phyloP scores from a whole-genome alignment of 306 rosid genomes.

The Vigna nakashimae region DNA sequence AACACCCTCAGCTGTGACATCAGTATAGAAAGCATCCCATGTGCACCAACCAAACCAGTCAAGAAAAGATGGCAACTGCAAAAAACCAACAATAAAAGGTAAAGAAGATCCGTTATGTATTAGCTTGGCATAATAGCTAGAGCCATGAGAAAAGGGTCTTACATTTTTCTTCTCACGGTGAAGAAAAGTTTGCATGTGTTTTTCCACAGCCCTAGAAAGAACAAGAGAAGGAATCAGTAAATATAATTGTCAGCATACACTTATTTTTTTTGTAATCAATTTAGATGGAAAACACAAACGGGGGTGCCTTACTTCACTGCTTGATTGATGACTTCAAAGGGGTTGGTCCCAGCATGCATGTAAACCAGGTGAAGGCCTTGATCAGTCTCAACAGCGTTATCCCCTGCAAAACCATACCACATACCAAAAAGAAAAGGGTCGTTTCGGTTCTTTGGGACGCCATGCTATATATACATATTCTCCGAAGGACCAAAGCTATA shows the following conservation, averaged over 20 bases:
- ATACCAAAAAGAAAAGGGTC: conserved; percentile 65
- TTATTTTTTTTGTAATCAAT: not conserved
- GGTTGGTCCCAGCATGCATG: conserved; percentile 95
- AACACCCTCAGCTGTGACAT: conserved; percentile 96
- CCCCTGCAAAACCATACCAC: conserved; percentile 93
- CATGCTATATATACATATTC: conserved; percentile 44
- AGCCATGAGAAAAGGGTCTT: conserved; percentile 31
- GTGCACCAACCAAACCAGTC: conserved; percentile 99
- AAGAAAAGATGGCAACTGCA: conserved; percentile 83
- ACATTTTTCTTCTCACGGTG: conserved; percentile 96
- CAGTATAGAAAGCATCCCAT: conserved; percentile 99
- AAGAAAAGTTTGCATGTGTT: conserved; percentile 80
- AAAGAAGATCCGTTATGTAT: conserved; percentile 34
- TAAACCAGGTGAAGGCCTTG: conserved; percentile 88
- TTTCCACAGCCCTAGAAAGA: conserved; percentile 71
- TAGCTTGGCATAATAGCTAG: conserved; percentile 2
- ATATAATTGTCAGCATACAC: not conserved
- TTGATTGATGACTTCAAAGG: conserved; percentile 89
- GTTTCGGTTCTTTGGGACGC: conserved; percentile 58
- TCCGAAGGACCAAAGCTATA: conserved; percentile 57
- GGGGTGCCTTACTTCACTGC: conserved; percentile 75
- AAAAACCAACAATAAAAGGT: conserved; percentile 41
- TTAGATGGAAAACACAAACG: not conserved
- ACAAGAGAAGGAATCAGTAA: conserved; percentile 33
- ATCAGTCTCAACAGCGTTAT: conserved; percentile 72